These are phyloP conservation scores for Colletotrichum tofieldiae DNA, from an alignment of 2,329 filamentous ascomycete genomes.

Conservation along the genomic window DNA sequence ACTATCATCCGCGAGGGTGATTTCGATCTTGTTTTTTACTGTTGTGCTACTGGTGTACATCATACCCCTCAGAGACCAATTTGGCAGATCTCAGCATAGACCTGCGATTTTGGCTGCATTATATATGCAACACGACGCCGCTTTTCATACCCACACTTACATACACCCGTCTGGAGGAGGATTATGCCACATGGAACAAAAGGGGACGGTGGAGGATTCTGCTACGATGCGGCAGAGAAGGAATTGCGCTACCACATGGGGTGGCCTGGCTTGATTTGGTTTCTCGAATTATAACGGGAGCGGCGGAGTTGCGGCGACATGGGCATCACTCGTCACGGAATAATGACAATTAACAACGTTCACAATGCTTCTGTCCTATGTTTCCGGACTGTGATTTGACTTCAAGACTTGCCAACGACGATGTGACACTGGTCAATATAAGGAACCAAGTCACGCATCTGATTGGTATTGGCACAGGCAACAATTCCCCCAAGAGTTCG, in stretches of 20 bases:
- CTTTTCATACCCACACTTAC: slow-evolving; percentile 42
- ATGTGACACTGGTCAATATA: too few species aligned
- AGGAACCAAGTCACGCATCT: not conserved
- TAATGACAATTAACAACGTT: slow-evolving; percentile 39
- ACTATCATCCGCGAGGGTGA: slow-evolving; percentile 6
- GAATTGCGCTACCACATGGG: slow-evolving; percentile 25
- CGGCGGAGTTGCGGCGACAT: slow-evolving; percentile 45
- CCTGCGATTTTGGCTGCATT: slow-evolving; percentile 32
- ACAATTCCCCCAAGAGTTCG: too few species aligned
- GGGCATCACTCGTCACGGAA: slow-evolving; percentile 42
- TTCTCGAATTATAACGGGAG: slow-evolving; percentile 43
- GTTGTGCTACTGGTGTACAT: slow-evolving; percentile 41
- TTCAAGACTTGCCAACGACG: not conserved
- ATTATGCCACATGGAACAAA: slow-evolving; percentile 21
- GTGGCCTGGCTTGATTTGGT: slow-evolving; percentile 15
- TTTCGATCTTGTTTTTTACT: slow-evolving; percentile 32
- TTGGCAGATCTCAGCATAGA: slow-evolving; percentile 40
- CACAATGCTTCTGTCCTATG: slow-evolving; percentile 51
- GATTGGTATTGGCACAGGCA: not conserved
- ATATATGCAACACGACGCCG: slow-evolving; percentile 33
- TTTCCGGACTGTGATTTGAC: slow-evolving; percentile 30
- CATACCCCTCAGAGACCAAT: slow-evolving; percentile 36
- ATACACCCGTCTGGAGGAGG: slow-evolving; percentile 23
- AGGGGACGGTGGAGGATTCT: not conserved
- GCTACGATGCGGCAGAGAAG: slow-evolving; percentile 2